phyloP scores from a whole-genome alignment of 768 basidiomycete species.

The Pisolithus tinctorius region DNA sequence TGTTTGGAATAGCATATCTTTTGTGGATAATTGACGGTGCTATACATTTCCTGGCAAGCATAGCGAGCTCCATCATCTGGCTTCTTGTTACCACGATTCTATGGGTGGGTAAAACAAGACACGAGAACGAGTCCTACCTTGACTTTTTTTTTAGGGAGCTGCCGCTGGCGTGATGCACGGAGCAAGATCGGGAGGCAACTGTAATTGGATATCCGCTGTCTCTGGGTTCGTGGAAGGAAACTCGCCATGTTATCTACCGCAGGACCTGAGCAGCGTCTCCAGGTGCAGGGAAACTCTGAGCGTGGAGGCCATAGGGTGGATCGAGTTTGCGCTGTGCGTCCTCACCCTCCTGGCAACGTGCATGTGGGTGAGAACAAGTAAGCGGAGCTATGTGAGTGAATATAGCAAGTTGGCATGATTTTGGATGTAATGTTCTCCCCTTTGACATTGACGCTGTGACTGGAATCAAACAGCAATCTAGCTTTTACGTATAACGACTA shows the following conservation, averaged over 20 bases:
- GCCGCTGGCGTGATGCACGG: conserved; percentile 63
- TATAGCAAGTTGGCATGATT: conserved; percentile 37
- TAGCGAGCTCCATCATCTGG: conserved; percentile 76
- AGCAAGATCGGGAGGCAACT: conserved; percentile 55
- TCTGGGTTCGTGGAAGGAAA: conserved; percentile 20
- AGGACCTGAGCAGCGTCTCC: conserved; percentile 16
- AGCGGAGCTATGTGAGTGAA: conserved; percentile 35
- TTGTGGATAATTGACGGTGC: conserved; percentile 64
- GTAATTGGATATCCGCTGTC: conserved; percentile 40
- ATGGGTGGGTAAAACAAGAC: conserved; percentile 46
- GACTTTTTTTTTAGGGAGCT: conserved; percentile 42
- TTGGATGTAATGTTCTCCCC: conserved; percentile 15
- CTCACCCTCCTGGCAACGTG: conserved; percentile 51
- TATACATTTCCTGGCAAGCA: conserved; percentile 62
- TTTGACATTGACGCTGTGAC: conserved; percentile 3
- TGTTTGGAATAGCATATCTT: conserved; percentile 65
- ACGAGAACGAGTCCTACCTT: background rate
- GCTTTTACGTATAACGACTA: conserved; percentile 25
- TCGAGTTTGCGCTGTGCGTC: conserved; percentile 58
- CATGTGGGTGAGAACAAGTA: conserved; percentile 39
- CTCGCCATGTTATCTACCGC: conserved; percentile 17
- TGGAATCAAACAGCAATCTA: conserved; percentile 22
- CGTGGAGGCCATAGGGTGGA: conserved; percentile 71
- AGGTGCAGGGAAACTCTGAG: conserved; percentile 71
- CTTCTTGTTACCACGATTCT: conserved; percentile 53